Evolutionary conservation across 2,329 filamentous ascomycete genomes (phyloP).

Genomic region (Cercospora canescens): DNA sequence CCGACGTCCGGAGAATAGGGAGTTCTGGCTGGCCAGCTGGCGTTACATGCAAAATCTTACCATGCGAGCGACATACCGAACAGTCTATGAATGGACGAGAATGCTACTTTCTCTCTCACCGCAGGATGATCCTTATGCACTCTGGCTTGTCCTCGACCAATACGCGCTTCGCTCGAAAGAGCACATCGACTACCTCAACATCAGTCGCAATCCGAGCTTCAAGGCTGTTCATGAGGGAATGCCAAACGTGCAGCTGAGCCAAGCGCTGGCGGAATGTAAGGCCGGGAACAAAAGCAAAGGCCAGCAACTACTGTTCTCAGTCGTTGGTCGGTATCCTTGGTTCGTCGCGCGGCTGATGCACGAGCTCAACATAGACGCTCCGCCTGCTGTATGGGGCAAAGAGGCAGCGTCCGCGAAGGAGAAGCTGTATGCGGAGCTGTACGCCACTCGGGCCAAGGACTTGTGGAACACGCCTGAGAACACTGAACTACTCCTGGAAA

Average conservation of each 20-base stretch:
- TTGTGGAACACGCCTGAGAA: slow-evolving; percentile 81
- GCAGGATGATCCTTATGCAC: slow-evolving; percentile 75
- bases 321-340: slow-evolving; percentile 79
- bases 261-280: slow-evolving; percentile 74
- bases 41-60: slow-evolving; percentile 83
- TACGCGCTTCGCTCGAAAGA: slow-evolving; percentile 81
- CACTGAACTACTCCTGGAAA: slow-evolving; percentile 67
- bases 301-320: slow-evolving; percentile 62
- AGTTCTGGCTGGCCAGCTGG: slow-evolving; percentile 88
- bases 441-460: slow-evolving; percentile 74
- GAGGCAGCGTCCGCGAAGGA: slow-evolving; percentile 65
- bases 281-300: slow-evolving; percentile 66
- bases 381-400: slow-evolving; percentile 80
- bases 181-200: slow-evolving; percentile 71
- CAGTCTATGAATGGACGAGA: slow-evolving; percentile 91
- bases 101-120: slow-evolving; percentile 74
- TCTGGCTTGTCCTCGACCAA: slow-evolving; percentile 78
- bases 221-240: slow-evolving; percentile 54
- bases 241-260: slow-evolving; percentile 72
- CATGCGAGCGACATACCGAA: slow-evolving; percentile 90
- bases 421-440: slow-evolving; percentile 71
- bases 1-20: slow-evolving; percentile 78
- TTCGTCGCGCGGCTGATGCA: slow-evolving; percentile 78
- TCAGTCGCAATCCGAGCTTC: slow-evolving; percentile 58
- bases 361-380: slow-evolving; percentile 73